phyloP scores from a whole-genome alignment of 2,329 filamentous ascomycete species.

The Aspergillus sojae region DNA sequence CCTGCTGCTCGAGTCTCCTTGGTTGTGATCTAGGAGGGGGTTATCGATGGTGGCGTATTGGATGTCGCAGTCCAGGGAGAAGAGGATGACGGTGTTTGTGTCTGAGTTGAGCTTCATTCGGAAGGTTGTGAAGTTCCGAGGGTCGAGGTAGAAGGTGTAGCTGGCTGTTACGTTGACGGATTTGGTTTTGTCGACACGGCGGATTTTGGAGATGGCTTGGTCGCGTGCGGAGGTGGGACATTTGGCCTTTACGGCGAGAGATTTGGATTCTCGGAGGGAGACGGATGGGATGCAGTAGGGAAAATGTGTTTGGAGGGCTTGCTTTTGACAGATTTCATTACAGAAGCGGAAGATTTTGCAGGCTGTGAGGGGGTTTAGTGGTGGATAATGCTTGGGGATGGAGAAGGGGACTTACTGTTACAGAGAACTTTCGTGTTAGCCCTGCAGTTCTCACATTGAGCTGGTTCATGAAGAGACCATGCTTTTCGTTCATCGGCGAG shows the following conservation, averaged over 20 bases:
- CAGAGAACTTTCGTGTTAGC: slow-evolving; percentile 26
- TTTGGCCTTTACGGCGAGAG: slow-evolving; percentile 30
- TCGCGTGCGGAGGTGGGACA: slow-evolving; percentile 28
- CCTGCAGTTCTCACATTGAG: slow-evolving; percentile 26
- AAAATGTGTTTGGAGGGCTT: slow-evolving; percentile 16
- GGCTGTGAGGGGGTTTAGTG: slow-evolving; percentile 19
- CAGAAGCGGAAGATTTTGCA: slow-evolving; percentile 35
- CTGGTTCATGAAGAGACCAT: slow-evolving; percentile 29
- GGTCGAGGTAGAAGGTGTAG: slow-evolving; percentile 34
- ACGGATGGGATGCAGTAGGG: slow-evolving; percentile 32
- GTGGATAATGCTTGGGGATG: not conserved
- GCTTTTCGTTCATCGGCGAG: slow-evolving; percentile 29
- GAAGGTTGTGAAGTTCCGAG: slow-evolving; percentile 36
- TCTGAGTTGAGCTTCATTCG: slow-evolving; percentile 33
- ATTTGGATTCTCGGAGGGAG: slow-evolving; percentile 34
- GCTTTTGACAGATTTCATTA: slow-evolving; percentile 29
- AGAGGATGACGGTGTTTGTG: slow-evolving; percentile 33
- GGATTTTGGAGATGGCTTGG: slow-evolving; percentile 31
- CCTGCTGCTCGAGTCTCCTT: not conserved
- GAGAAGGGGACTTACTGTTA: slow-evolving; percentile 24
- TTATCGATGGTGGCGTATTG: slow-evolving; percentile 26
- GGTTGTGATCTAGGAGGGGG: not conserved
- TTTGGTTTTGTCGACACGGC: slow-evolving; percentile 16
- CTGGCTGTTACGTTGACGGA: slow-evolving; percentile 26
- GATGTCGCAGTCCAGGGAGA: slow-evolving; percentile 31